Conservation (phyloP, 2,329 filamentous ascomycete species). For the Volutella citrinella region DNA sequence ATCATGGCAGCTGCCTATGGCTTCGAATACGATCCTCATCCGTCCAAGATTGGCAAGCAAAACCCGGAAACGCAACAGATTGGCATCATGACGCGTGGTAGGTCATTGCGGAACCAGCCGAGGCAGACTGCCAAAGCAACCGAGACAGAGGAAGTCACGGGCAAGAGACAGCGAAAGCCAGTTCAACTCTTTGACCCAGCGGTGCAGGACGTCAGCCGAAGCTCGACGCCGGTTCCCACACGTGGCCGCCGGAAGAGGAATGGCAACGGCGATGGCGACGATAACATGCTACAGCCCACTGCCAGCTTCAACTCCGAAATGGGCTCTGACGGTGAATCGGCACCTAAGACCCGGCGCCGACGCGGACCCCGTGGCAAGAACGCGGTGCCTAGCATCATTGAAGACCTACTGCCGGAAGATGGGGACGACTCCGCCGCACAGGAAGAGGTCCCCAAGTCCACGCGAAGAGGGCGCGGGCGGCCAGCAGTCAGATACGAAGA, state of each 20-base stretch:
- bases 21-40: slow-evolving; percentile 59
- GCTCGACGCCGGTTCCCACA: slow-evolving; percentile 45
- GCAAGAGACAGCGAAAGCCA: slow-evolving; percentile 53
- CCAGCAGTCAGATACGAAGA: slow-evolving; percentile 27
- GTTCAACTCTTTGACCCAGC: slow-evolving; percentile 50
- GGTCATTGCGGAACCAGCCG: slow-evolving; percentile 55
- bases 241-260: slow-evolving; percentile 31
- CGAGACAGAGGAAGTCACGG: slow-evolving; percentile 48
- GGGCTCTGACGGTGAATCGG: slow-evolving; percentile 29
- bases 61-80: slow-evolving; percentile 52
- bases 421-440: slow-evolving; percentile 15
- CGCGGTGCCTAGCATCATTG: slow-evolving; percentile 18
- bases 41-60: slow-evolving; percentile 56
- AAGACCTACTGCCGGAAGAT: slow-evolving; percentile 22
- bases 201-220: slow-evolving; percentile 48
- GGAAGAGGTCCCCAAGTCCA: slow-evolving; percentile 19
- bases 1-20: slow-evolving; percentile 59
- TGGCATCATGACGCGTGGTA: slow-evolving; percentile 49
- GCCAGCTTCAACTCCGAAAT: slow-evolving; percentile 34
- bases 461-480: slow-evolving; percentile 24
- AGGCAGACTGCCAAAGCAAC: slow-evolving; percentile 58
- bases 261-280: slow-evolving; percentile 27
- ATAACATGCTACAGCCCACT: slow-evolving; percentile 21
- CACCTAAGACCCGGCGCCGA: slow-evolving; percentile 29
- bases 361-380: slow-evolving; percentile 27